Evolutionary conservation across 148 eudicot genomes (phyloP).

Genomic region (Chenopodium quinoa): DNA sequence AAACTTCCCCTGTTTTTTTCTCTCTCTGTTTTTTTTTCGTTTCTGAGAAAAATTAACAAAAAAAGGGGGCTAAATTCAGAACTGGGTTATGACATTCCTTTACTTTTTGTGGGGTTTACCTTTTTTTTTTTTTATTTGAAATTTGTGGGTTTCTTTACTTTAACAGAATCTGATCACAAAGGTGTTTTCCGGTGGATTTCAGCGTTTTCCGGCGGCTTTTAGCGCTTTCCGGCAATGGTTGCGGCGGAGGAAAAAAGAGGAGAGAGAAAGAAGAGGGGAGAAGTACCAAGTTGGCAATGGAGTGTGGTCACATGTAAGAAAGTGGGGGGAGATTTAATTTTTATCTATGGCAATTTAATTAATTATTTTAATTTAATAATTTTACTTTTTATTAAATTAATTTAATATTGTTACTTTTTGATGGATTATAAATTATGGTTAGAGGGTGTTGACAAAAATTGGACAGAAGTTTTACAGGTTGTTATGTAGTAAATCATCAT

Average conservation of each 20-base stretch:
- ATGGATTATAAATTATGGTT: not conserved
- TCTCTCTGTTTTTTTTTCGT: not conserved
- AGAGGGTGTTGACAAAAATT: constrained; percentile 17
- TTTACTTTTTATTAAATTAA: no score
- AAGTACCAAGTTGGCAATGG: constrained; percentile 24
- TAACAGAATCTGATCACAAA: not conserved
- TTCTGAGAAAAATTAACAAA: no score
- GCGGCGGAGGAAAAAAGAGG: not conserved
- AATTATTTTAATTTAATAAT: not conserved
- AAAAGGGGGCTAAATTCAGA: no score
- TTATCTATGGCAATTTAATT: not conserved
- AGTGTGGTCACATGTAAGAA: constrained; percentile 19
- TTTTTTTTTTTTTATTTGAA: no score
- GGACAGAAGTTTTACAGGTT: constrained; percentile 20
- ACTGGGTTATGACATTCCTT: no score
- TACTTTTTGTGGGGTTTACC: not conserved
- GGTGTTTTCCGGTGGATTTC: no score
- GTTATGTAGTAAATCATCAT: constrained; percentile 14
- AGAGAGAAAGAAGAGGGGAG: not conserved
- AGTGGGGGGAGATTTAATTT: constrained; percentile 10
- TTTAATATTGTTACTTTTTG: not conserved
- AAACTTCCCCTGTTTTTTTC: constrained; percentile 2
- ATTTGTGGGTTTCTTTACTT: not conserved
- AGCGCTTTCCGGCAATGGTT: no score
- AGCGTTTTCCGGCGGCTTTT: no score